A percentile compares a stretch with the other conserved stretches of the same genome.
Conservation (phyloP, 2,329 filamentous ascomycete genomes). For the Calonectria montana region DNA sequence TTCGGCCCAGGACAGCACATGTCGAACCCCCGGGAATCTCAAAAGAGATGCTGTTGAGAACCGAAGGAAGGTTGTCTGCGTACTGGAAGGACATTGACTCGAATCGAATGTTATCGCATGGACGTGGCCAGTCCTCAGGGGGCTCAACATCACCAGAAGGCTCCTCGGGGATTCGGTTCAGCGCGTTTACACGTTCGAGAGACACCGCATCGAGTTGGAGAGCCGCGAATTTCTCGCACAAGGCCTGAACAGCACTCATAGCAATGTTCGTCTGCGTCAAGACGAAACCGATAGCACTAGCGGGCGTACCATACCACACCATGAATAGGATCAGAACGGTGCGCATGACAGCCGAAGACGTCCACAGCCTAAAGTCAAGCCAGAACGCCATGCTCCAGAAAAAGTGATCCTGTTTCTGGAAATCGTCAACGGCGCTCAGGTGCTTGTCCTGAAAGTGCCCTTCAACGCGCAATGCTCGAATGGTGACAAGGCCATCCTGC, state of each 20-base stretch:
- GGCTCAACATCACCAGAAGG: constrained; percentile 73
- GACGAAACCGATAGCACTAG: constrained; percentile 86
- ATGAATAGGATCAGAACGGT: constrained; percentile 80
- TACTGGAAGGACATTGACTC: constrained; percentile 83
- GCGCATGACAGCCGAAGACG: constrained; percentile 74
- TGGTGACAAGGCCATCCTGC: constrained; percentile 86
- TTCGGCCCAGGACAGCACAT: constrained; percentile 80
- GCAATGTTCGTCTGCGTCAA: constrained; percentile 65
- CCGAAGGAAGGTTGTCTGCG: constrained; percentile 79
- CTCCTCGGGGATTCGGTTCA: constrained; percentile 84
- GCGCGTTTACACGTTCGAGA: constrained; percentile 86
- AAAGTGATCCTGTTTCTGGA: constrained; percentile 96
- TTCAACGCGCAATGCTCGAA: constrained; percentile 85
- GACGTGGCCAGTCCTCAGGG: constrained; percentile 81
- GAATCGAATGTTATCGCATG: constrained; percentile 79
- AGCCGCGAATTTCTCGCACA: constrained; percentile 85
- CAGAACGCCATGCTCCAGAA: constrained; percentile 91
- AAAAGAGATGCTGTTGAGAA: constrained; percentile 76
- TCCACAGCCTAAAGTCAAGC: constrained; percentile 80
- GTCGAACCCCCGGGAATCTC: constrained; percentile 74
- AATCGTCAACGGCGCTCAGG: constrained; percentile 84
- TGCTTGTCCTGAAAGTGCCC: constrained; percentile 83
- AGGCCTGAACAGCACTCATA: constrained; percentile 54
- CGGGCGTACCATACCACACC: constrained; percentile 77
- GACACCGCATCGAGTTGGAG: constrained; percentile 94